phyloP scores from a whole-genome alignment of 495 filamentous ascomycete species.

The Penicillium egyptiacum region DNA sequence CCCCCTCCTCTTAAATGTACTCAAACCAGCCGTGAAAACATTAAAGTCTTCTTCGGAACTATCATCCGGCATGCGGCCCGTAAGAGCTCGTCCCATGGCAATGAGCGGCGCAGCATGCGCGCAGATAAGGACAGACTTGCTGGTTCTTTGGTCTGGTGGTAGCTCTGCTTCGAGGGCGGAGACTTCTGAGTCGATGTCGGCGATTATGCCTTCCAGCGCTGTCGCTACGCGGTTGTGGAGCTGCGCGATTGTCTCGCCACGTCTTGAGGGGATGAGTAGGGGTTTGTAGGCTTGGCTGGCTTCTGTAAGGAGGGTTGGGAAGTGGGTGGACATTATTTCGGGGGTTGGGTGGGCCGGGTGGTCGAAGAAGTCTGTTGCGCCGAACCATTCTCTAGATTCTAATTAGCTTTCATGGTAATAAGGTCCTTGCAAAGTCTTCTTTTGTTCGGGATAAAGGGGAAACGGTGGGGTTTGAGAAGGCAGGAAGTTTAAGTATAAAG shows the following conservation, averaged over 20 bases:
- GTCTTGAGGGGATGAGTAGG: conserved; percentile 60
- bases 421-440: background rate
- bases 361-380: conserved; percentile 63
- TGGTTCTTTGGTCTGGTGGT: conserved; percentile 25
- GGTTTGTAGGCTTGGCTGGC: conserved; percentile 49
- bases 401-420: background rate
- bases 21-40: conserved; percentile 83
- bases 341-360: conserved; percentile 75
- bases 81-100: conserved; percentile 76
- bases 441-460: background rate
- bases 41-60: conserved; percentile 72
- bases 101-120: conserved; percentile 91
- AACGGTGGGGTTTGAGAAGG: background rate
- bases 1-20: conserved; percentile 52
- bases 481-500: background rate
- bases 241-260: conserved; percentile 73
- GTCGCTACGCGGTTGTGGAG: conserved; percentile 79
- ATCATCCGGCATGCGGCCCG: conserved; percentile 70
- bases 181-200: conserved; percentile 62
- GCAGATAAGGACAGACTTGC: conserved; percentile 72
- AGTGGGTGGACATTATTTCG: conserved; percentile 58
- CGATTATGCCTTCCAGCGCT: conserved; percentile 67
- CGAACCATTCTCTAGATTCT: conserved; percentile 81
- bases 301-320: conserved; percentile 58
- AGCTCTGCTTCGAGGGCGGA: conserved; percentile 28